Percentiles rank a stretch among this genome's conserved stretches.
phyloP scores from a whole-genome alignment of 2,329 filamentous ascomycete genomes.

The Alternaria conjuncta region DNA sequence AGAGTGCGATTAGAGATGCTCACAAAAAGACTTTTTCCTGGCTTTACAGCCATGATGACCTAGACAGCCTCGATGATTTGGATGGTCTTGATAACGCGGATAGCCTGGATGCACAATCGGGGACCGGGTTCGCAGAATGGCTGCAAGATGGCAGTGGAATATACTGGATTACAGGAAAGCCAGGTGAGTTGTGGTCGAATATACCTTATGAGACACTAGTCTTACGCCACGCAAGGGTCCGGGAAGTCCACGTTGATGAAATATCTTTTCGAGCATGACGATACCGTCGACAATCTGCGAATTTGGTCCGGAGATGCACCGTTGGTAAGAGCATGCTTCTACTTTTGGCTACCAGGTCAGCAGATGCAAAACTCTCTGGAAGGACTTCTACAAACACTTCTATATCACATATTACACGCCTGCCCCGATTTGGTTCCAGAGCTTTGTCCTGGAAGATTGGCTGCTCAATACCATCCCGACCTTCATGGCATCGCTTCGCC shows the following conservation, averaged over 20 bases:
- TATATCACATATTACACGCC: background rate
- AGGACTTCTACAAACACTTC: constrained; percentile 1
- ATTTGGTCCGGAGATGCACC: background rate
- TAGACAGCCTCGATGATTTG: too few relatives aligned
- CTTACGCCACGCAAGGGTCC: constrained; percentile 20
- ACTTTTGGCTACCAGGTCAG: constrained; percentile 5
- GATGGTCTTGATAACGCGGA: too few relatives aligned
- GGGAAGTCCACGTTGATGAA: constrained; percentile 57
- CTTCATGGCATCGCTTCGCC: too few relatives aligned
- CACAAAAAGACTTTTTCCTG: background rate
- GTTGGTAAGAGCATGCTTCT: background rate
- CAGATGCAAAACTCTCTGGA: background rate
- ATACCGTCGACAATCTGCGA: background rate
- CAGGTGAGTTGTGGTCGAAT: constrained; percentile 30
- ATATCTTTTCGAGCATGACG: background rate
- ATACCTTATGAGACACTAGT: too few relatives aligned
- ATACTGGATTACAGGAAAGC: constrained; percentile 53
- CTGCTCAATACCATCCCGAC: fast-evolving
- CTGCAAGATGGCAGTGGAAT: constrained; percentile 4
- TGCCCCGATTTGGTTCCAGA: background rate
- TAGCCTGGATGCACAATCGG: too few relatives aligned
- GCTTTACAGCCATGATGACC: too few relatives aligned
- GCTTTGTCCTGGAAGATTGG: fast-evolving
- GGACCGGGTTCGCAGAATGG: constrained; percentile 13
- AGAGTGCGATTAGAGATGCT: background rate